A percentile compares a stretch with the other conserved stretches of the same genome.
These are phyloP conservation scores for Cucurbita pepo DNA, from an alignment of 306 rosid species.

Conservation along the genomic window DNA sequence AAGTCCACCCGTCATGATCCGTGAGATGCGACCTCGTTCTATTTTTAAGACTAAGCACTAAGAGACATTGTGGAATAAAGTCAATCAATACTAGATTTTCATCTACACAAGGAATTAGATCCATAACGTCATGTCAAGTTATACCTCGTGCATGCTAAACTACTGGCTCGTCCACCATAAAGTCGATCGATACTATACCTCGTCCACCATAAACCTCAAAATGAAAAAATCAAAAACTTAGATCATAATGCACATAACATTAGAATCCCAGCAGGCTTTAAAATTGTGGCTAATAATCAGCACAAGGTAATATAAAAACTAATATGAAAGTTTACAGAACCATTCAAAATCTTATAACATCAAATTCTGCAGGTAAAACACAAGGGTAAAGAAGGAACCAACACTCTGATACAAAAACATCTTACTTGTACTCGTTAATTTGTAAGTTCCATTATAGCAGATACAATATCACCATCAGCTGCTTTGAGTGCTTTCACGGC, in stretches of 20 bases:
- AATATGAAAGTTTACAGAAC: background rate
- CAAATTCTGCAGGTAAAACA: background rate
- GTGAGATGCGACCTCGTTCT: no score
- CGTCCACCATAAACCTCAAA: no score
- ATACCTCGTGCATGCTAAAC: no score
- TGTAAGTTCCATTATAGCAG: conserved; percentile 87
- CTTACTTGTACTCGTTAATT: conserved; percentile 17
- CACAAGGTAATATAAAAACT: background rate
- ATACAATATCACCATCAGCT: conserved; percentile 60
- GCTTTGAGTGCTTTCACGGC: conserved; percentile 76
- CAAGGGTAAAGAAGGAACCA: background rate
- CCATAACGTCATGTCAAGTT: no score
- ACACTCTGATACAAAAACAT: background rate
- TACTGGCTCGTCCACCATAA: no score
- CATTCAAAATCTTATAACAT: background rate
- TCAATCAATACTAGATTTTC: no score
- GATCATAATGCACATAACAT: background rate
- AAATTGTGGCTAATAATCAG: background rate
- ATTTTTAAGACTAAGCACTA: no score
- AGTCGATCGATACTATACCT: no score
- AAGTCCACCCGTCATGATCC: no score
- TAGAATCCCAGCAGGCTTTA: background rate
- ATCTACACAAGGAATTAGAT: no score
- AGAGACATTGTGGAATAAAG: no score
- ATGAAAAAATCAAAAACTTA: background rate